Evolutionary conservation across 257 asterid genomes (phyloP), one percentile per base, ranked within the genome.

Genomic region (Gentiana dahurica): DNA sequence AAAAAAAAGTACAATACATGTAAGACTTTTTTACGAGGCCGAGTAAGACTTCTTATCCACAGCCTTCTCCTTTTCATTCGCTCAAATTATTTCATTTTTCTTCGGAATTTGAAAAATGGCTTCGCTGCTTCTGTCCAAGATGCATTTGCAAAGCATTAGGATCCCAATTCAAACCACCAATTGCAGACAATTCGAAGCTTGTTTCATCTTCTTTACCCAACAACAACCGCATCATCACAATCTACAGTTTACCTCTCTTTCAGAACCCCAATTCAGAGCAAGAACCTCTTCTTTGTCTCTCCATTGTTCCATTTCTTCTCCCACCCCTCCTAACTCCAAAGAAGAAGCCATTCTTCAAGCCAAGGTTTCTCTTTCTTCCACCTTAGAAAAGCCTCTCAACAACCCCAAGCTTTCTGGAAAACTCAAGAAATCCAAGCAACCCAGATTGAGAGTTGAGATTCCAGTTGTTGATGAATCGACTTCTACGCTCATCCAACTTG

Each of bases 311-410:
- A 54, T 67, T 36, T 75, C 87, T 70, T 68, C 88, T 64, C 75
- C 95, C 44, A 77, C 70, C 41, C 95, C 98, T 50, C 96, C 96
- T 34, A 53, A 76, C 57, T 72, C 87, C 6, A 90, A 71, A 67
- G 95, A 84, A 62, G 98, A 84, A 77, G 94, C 96, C 51, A 75
- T 87, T 64, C 74, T 80, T 46, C 95, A 90, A 79, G 95, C 91
- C 57, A 90, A 79, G 79, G 68, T 77, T 49, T 73, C 92, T 12
- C 85, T 90, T 45, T 79, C 67, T 6, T 75, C 85, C 73, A 63
- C 89, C 57, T 69, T 90, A 49, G 85, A 75, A 59, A 87, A 83
- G 69, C 96, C 94, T 50, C 88, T 87, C 61, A 84, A 82, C 91
- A 82, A 77, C 67, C 89, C 92, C 5, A 91, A 72, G 60, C 86